Conservation (phyloP, 495 filamentous ascomycete species). For the Xylaria castorea region DNA sequence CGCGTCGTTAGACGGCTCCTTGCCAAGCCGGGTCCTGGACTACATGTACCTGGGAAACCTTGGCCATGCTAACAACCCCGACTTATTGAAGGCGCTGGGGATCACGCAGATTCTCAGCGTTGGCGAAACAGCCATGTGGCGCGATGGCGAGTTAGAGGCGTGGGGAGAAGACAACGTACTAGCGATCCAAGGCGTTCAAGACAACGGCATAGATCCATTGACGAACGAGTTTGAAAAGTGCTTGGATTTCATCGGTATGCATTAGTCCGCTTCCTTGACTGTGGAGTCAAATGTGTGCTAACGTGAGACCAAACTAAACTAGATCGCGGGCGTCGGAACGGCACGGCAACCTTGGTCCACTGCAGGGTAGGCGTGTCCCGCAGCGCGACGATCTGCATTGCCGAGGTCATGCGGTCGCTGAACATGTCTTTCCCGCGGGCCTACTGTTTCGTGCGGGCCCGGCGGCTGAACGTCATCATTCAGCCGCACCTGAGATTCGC, state of each 20-base stretch:
- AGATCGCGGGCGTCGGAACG: slow-evolving; percentile 78
- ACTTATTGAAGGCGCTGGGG: slow-evolving; percentile 76
- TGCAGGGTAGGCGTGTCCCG: slow-evolving; percentile 95
- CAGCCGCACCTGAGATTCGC: slow-evolving; percentile 67
- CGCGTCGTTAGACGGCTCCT: slow-evolving; percentile 81
- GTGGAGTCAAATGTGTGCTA: slow-evolving; percentile 8
- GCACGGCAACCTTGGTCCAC: slow-evolving; percentile 90
- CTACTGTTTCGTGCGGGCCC: slow-evolving; percentile 94
- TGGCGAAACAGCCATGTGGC: slow-evolving; percentile 88
- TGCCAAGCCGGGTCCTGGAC: slow-evolving; percentile 86
- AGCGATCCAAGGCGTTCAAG: slow-evolving; percentile 83
- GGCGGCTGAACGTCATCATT: slow-evolving; percentile 76
- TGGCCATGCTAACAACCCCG: slow-evolving; percentile 89
- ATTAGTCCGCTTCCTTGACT: not conserved
- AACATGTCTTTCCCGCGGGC: slow-evolving; percentile 87
- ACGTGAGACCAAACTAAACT: slow-evolving; percentile 22
- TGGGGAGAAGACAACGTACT: slow-evolving; percentile 80
- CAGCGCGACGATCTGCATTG: slow-evolving; percentile 96
- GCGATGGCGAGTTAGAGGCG: slow-evolving; percentile 64
- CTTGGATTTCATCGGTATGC: slow-evolving; percentile 88
- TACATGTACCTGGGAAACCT: slow-evolving; percentile 97
- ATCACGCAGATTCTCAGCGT: slow-evolving; percentile 90
- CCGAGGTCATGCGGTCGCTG: slow-evolving; percentile 87
- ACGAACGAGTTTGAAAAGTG: slow-evolving; percentile 87
- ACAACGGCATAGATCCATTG: slow-evolving; percentile 94